Evolutionary conservation across 148 eudicot genomes (phyloP), one percentile per base, ranked within the genome.

Genomic region (Fagopyrum tataricum): DNA sequence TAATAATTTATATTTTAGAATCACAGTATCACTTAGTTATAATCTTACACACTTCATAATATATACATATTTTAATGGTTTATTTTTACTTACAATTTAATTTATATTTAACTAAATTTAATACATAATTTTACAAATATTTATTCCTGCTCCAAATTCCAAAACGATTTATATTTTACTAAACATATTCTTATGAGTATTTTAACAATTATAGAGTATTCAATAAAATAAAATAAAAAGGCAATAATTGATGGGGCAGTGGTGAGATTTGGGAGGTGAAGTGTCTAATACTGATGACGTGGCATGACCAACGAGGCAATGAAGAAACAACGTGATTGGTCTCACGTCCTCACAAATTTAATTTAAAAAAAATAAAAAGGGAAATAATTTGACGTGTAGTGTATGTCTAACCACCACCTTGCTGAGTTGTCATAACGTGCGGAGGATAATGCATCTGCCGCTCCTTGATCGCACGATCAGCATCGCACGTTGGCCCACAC

Each of bases 361-460:
- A 7, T 20, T 55, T 1, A 0, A 0, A 21, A 18, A 55, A 21
- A 21, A 18, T 7, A 55, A 55, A 55, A 8, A 5, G 24, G 2
- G 21, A 55, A 21, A 55, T 55, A 18, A 55, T 55, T 55, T 21
- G 56, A 52, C 56, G 56, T 52, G 56, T 15, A 52, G 18, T 15
- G 21, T 52, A 17, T 55, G 26, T 55, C 61, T 55, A 55, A 55
- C 31, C 13, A 39, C 71, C 49, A 23, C 31, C 72, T 21, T 46
- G 48, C 7, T 69, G 49, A 69, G 47, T 37, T 69, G 72, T 43
- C 72, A n/a, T 2, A 69, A 69, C 26, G 72, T 69, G 72, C 52
- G 48, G 44, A 15, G 46, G 47, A 67, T n/a, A 18, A 53, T 53
- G 20, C 40, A 67, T 20, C 13, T 44, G 72, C 31, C 72, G 49